Evolutionary conservation across 1,284 basidiomycete species (phyloP).

Genomic region (Ganoderma sp.): DNA sequence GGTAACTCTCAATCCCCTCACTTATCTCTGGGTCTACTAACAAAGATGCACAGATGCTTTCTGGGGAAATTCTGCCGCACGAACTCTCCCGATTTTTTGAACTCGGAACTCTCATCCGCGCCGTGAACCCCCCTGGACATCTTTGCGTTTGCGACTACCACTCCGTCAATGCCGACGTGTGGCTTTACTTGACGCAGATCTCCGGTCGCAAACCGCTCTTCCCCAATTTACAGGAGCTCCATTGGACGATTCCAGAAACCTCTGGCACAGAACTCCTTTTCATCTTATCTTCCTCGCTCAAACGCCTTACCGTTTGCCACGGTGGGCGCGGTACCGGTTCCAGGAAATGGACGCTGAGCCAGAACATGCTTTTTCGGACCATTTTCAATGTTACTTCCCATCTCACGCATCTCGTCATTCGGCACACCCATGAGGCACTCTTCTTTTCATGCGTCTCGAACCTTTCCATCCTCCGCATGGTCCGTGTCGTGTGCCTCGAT

Average conservation of each 20-base stretch:
- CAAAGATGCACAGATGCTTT: neutral
- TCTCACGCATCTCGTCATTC: neutral
- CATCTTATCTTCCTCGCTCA: neutral
- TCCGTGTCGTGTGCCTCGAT: neutral
- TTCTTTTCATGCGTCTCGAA: neutral
- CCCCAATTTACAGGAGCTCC: neutral
- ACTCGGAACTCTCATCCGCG: neutral
- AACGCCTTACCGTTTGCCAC: neutral
- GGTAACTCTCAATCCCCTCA: neutral
- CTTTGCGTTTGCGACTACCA: neutral
- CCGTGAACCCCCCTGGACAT: neutral
- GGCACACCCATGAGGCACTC: neutral
- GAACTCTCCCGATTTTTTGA: neutral
- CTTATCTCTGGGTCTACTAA: neutral
- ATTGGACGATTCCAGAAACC: neutral
- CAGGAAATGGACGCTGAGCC: neutral
- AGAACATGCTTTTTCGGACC: neutral
- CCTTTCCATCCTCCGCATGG: neutral
- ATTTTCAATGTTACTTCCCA: neutral
- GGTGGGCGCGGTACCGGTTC: neutral
- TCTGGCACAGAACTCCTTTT: neutral
- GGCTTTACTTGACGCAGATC: neutral
- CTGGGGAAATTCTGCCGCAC: neutral
- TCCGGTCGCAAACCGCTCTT: neutral
- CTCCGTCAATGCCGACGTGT: neutral